Base-by-base conservation (phyloP, 2,329 filamentous ascomycete species). In the Corinectria fuckeliana region DNA sequence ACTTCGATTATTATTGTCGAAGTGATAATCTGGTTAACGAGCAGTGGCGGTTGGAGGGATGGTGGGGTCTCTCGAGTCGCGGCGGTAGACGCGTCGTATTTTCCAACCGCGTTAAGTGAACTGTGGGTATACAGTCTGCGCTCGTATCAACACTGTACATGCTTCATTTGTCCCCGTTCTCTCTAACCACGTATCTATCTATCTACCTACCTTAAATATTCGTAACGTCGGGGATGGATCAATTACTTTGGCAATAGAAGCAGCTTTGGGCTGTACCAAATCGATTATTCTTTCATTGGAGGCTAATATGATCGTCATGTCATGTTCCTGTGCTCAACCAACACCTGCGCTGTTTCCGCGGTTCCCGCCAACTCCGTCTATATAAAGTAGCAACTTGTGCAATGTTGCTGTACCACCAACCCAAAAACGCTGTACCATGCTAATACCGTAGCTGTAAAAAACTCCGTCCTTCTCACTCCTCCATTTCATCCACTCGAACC, bases 41-140 rank as follows among this genome's bases (percentile, higher is more conserved):
- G 18, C 52, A 50, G 54, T 42, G 50, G 36, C 44, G 36, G 36
- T 57, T 67, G 60, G 62, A 66, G 57, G 65, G 65, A 45, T 45
- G 42, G 42, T 45, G 42, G 42, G 42, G 65, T 48, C 39, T 28
- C 55, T 50, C 51, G 60, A 57, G 63, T 50, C 63, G 65, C 61
- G 60, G 34, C 39, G 7, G 38, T 4, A 51, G 63, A 68, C 65
- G 65, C 65, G 65, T 60, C 55, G 57, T 56, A 66, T 56, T 48
- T 44, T 23, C 56, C 18, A 30, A 56, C 38, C 65, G 65, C 63
- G 65, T 67, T 68, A 67, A 67, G 65, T 67, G 63, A 38, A 56
- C 44, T 50, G 8, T 39, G 25, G 16, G 8, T 5, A 4, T 28
- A 63, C 58, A 62, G 50, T 57, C 34, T 41, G 20, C 10, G 6